Base-by-base conservation (phyloP, 495 filamentous ascomycete species). In the Hypoxylon cercidicola region DNA sequence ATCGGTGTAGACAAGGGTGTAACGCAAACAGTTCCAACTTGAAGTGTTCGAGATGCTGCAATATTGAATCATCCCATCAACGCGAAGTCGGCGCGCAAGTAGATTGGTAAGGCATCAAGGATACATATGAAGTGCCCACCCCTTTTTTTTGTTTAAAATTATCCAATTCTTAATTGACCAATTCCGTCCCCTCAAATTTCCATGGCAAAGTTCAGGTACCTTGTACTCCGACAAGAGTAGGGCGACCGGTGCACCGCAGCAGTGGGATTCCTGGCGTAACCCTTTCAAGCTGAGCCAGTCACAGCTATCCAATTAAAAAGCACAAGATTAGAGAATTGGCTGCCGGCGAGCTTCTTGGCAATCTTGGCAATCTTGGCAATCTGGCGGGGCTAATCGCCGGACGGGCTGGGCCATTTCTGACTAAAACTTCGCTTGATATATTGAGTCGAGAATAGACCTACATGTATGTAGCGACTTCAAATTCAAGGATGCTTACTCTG, bases 211-310 rank as follows among this genome's bases (percentile, higher is more conserved):
- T 62, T n/a, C 25, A 23, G 16, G 52, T 43, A 62, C 51, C 50
- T 21, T 30, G 46, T 49, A 46, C 28, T 28, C 12, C 11, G 44
- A 28, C 30, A 1, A 32, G 1, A 32, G 8, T 34, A 52, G 30
- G 28, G 40, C 20, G 18, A 11, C 37, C 35, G 34, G 40, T 46
- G 61, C 48, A 19, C 64, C 64, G 21, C 48, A 49, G 54, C 55
- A 50, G 55, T 63, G 64, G 64, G 40, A 60, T 43, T 57, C 19
- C 4, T 8, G 46, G 32, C 21, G 48, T 68, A 68, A 16, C 65
- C 60, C n/a, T 60, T 63, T 64, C 47, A 16, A 64, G 60, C 32
- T 48, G 60, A 53, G 40, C 65, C 60, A 68, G 60, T 68, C 55
- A 68, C 11, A 57, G 8, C 18, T 13, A 18, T 9, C 65, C 65